Evolutionary conservation across 2,329 filamentous ascomycete genomes (phyloP), one percentile per base, ranked within the genome.

Genomic region (Taxawa tesnikishii): DNA sequence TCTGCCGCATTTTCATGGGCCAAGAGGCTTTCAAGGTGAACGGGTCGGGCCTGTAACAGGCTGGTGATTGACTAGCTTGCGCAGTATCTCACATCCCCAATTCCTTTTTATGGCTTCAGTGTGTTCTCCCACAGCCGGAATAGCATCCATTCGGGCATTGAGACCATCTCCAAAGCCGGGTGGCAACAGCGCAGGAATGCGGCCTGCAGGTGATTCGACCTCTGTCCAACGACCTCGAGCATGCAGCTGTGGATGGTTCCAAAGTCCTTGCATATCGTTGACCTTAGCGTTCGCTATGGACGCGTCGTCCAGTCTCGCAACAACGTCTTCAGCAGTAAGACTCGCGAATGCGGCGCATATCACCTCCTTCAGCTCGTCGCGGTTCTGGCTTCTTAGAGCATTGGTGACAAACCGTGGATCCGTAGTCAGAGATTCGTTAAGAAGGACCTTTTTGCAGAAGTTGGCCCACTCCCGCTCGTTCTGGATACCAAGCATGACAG

Each of bases 401-500:
- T 70, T 73, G 37, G 43, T 67, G 12, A 38, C 42, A 40, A 73
- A 73, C 1, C 66, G 55, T 23, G 52, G 38, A 33, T 73, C 65
- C 1, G 50, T 51, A 1, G 59, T 56, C 2, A 72, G 38, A 0
- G 50, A 53, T 0, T 54, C 49, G 27, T 62, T 51, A 0, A 49
- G 53, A 4, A 73, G 49, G 1, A 73, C 66, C 2, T 56, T 44
- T 0, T 47, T 45, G 34, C 66, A 70, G 9, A 73, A 59, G 5
- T 52, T 65, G 1, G 42, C 49, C 67, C 67, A 72, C 42, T 73
- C 70, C 3, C 68, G 54, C 49, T 72, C 68, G 37, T 73, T 73
- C 42, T 74, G 70, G 14, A 73, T 58, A 0, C 68, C 69, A 4
- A 73, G 48, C 65, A 72, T 72, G 10, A 73, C 67, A 0, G 61